phyloP scores from a whole-genome alignment of 306 rosid species.

The Vachellia collinsii region DNA sequence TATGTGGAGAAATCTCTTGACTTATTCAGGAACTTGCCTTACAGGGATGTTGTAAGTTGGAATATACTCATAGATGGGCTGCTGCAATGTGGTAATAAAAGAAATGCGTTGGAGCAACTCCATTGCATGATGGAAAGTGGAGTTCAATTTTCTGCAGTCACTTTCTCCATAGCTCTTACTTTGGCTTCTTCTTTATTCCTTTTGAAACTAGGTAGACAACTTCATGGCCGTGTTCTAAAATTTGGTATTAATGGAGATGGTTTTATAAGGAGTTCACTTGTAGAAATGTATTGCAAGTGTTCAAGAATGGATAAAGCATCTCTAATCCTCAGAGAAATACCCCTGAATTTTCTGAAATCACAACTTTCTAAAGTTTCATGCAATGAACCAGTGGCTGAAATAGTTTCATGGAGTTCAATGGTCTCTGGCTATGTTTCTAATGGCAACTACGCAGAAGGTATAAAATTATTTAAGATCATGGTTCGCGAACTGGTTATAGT shows the following conservation, averaged over 20 bases:
- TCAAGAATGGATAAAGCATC: conserved; percentile 73
- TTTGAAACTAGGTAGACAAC: conserved; percentile 73
- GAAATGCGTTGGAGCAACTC: conserved; percentile 62
- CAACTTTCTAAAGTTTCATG: conserved; percentile 36
- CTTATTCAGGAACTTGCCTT: conserved; percentile 64
- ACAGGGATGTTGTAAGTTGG: conserved; percentile 81
- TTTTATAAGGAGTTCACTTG: conserved; percentile 68
- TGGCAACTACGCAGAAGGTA: conserved; percentile 64
- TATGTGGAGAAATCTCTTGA: conserved; percentile 63
- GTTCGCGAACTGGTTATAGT: conserved; percentile 53
- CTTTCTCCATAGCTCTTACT: conserved; percentile 72
- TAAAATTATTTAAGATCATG: conserved; percentile 66
- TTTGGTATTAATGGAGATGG: conserved; percentile 53
- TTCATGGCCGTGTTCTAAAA: conserved; percentile 66
- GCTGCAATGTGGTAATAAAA: conserved; percentile 59
- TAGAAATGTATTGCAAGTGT: conserved; percentile 75
- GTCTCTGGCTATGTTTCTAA: conserved; percentile 73
- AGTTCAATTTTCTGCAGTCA: conserved; percentile 50
- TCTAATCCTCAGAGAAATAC: conserved; percentile 53
- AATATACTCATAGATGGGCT: conserved; percentile 77
- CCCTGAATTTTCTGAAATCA: conserved; percentile 37
- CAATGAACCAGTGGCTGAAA: conserved; percentile 49
- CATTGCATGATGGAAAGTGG: conserved; percentile 62
- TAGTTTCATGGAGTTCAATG: conserved; percentile 75
- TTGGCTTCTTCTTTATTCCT: conserved; percentile 69